Base-by-base conservation (phyloP, 306 rosid genomes). In the Ormosia emarginata region DNA sequence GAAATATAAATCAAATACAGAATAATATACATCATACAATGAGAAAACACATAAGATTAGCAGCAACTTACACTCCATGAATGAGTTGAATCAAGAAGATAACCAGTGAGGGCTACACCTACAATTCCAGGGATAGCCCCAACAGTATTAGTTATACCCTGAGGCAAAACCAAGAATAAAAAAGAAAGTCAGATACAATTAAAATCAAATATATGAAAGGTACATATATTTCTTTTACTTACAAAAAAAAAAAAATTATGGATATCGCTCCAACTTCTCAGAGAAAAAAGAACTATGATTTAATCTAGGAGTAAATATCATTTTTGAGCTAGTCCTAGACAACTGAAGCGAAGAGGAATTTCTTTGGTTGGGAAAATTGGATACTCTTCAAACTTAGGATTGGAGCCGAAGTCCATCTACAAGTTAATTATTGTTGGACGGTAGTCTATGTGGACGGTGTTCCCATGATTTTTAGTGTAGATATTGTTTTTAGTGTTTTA, bases 101-200 rank as follows among this genome's bases (percentile, higher is more conserved):
- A 92, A 56, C 97, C 99, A 2, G 99, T 90, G 89, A 93, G 97
- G 30, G 97, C 97, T 69, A 95, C 97, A 30, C 98, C 98, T 66
- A 95, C 90, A 40, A 93, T 93, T 79, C 98, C 98, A 63, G 98
- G 99, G 73, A 93, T 73, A 2, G 99, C 98, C 79, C 97, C 99
- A 58, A 93, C 92, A 1, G 99, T 93, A 79, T 93, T 95, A 56
- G 99, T 95, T 63, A 95, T 95, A 81, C 99, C 98, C 97, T 92
- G 89, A 74, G 73, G 74, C 66, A 68, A 30, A 73, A 10, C 33
- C 77, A 37, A 67, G 66, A 73, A 70, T 15, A 40, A 64, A 75
- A 57, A 71, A 15, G 14, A 64, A 80, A 57, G 73, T 30, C 14
- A 41, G 76, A 67, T 29, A 77, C 24, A 34, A 44, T 57, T 73